Conservation (phyloP, 352 stramenopile species). For the Globisporangium canariense region DNA sequence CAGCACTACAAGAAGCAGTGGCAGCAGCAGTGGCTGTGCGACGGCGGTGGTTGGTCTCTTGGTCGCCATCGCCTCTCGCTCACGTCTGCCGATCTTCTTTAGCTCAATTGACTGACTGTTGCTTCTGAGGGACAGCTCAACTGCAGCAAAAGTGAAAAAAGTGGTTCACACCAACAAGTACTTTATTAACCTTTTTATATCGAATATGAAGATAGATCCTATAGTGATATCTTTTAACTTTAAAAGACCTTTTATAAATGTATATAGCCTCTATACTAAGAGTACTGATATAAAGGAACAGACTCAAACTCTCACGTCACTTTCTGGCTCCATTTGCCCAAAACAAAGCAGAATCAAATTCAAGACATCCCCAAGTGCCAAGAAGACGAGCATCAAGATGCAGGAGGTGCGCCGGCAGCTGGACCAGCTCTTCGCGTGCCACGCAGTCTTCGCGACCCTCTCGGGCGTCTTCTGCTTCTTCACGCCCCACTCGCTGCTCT, state of each 20-base stretch:
- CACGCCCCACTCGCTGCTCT: slow-evolving; percentile 78
- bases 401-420: slow-evolving; percentile 70
- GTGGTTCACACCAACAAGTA: background rate
- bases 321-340: slow-evolving; percentile 8
- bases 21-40: slow-evolving; percentile 16
- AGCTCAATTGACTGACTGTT: slow-evolving; percentile 1
- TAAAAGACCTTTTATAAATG: background rate
- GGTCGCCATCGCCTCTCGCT: slow-evolving; percentile 1
- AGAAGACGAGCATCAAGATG: slow-evolving; percentile 20
- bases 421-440: slow-evolving; percentile 77
- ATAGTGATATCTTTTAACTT: background rate
- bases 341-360: background rate
- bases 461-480: slow-evolving; percentile 71
- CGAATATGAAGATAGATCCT: background rate
- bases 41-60: background rate
- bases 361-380: background rate
- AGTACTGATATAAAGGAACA: background rate
- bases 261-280: background rate
- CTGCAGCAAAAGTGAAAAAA: background rate
- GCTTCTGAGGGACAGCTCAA: background rate
- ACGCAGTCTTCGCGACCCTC: slow-evolving; percentile 66
- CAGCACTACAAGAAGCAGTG: slow-evolving; percentile 20
- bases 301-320: slow-evolving; percentile 5
- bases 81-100: slow-evolving; percentile 1
- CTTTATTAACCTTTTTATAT: background rate